phyloP scores from a whole-genome alignment of 73 alveolate species.

The Tetrahymena borealis region DNA sequence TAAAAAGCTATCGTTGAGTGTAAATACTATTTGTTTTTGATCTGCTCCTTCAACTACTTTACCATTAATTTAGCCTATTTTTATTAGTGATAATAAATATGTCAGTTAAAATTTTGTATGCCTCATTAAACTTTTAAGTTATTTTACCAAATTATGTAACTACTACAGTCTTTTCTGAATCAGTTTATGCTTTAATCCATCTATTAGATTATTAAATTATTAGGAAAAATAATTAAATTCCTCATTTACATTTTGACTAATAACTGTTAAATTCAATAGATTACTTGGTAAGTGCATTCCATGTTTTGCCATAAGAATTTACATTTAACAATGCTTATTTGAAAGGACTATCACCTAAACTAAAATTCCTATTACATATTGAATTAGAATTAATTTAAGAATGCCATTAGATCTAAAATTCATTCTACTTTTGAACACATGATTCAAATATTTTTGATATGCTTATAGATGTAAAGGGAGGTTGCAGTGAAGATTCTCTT shows the following conservation, averaged over 20 bases:
- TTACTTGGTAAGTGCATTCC: background rate
- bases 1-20: background rate
- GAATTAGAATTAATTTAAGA: background rate
- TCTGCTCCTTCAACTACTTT: background rate
- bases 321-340: background rate
- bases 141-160: background rate
- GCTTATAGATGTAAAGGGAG: background rate
- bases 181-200: background rate
- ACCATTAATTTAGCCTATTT: background rate
- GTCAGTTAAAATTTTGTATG: background rate
- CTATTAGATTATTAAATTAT: no score
- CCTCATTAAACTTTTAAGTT: background rate
- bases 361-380: background rate
- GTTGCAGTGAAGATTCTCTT: background rate
- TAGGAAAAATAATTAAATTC: no score
- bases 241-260: background rate
- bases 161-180: background rate
- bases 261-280: background rate
- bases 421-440: background rate
- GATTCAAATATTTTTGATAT: background rate
- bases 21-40: background rate
- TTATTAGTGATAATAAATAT: background rate
- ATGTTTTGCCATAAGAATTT: background rate
- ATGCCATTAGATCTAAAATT: background rate
- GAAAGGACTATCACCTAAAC: background rate